These are phyloP conservation scores for Alternaria tenuissima DNA, from an alignment of 2,329 filamentous ascomycete genomes.

Conservation along the genomic window DNA sequence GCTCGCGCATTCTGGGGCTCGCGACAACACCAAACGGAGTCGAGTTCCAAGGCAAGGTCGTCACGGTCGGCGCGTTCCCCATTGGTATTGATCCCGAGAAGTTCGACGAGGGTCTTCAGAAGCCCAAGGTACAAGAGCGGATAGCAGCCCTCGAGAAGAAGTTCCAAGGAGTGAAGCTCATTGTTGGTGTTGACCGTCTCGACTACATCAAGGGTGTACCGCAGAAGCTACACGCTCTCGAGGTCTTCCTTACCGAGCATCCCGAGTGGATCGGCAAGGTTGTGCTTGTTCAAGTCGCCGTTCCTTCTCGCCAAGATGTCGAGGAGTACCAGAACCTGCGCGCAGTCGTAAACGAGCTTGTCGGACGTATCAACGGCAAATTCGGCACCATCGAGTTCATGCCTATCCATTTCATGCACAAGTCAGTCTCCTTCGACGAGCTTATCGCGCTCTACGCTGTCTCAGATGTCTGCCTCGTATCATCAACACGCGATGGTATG, in stretches of 20 bases:
- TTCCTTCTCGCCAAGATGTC: slow-evolving; percentile 93
- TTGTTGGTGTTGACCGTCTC: slow-evolving; percentile 93
- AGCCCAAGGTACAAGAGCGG: slow-evolving; percentile 84
- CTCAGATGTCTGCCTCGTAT: slow-evolving; percentile 90
- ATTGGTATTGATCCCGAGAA: slow-evolving; percentile 98
- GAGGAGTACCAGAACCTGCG: slow-evolving; percentile 98
- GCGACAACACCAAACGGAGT: slow-evolving; percentile 91
- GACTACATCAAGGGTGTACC: slow-evolving; percentile 99
- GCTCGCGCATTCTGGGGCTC: slow-evolving; percentile 85
- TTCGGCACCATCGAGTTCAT: slow-evolving; percentile 98
- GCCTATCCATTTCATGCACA: slow-evolving; percentile 98
- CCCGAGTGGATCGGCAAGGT: slow-evolving; percentile 99
- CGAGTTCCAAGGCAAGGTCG: slow-evolving; percentile 85
- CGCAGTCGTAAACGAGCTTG: slow-evolving; percentile 94
- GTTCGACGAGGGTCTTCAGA: slow-evolving; percentile 87
- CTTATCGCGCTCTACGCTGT: slow-evolving; percentile 92
- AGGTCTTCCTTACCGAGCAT: slow-evolving; percentile 96
- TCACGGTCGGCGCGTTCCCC: slow-evolving; percentile 93
- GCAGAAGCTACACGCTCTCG: slow-evolving; percentile 94
- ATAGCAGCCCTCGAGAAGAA: slow-evolving; percentile 86
- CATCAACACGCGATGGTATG: slow-evolving; percentile 97
- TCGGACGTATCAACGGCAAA: slow-evolving; percentile 95
- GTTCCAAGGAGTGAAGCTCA: slow-evolving; percentile 94
- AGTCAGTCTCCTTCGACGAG: slow-evolving; percentile 93
- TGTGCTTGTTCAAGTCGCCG: slow-evolving; percentile 93